phyloP scores from a whole-genome alignment of 495 filamentous ascomycete species.

The Neurospora sp. region DNA sequence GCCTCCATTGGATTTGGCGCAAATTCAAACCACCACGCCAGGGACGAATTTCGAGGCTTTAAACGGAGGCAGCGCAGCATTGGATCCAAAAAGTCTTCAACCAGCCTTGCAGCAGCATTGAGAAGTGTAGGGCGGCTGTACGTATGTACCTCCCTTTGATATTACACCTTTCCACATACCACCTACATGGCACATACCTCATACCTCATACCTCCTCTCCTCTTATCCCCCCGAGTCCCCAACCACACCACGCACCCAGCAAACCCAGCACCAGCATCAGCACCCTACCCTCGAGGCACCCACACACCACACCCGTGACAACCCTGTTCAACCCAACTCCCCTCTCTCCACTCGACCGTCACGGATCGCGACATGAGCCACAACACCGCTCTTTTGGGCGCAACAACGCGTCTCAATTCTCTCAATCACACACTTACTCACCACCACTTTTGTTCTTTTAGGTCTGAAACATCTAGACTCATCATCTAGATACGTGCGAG shows the following conservation, averaged over 20 bases:
- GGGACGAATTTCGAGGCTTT: not conserved
- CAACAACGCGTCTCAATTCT: conserved; percentile 18
- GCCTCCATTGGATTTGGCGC: not conserved
- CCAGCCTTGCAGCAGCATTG: not conserved
- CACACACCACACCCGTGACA: conserved; percentile 18
- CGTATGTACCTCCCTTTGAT: not conserved
- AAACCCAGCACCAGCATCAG: not conserved
- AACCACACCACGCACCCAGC: not conserved
- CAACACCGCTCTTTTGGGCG: conserved; percentile 12
- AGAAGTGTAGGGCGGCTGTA: not conserved
- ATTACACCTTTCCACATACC: not conserved
- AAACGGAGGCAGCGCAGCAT: not conserved
- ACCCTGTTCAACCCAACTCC: conserved; percentile 13
- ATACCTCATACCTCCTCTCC: conserved; percentile 21
- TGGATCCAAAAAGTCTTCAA: not conserved
- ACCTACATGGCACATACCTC: conserved; percentile 1
- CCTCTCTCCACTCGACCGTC: conserved; percentile 22
- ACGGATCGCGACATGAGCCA: conserved; percentile 24
- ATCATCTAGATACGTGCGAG: conserved; percentile 11
- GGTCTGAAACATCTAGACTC: not conserved
- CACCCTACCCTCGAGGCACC: conserved; percentile 4
- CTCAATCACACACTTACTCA: conserved; percentile 5
- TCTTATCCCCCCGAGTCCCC: conserved; percentile 22
- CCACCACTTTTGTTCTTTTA: conserved; percentile 1
- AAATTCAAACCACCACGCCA: not conserved